Evolutionary conservation across 148 eudicot genomes (phyloP).

Genomic region (Euryodendron excelsum): DNA sequence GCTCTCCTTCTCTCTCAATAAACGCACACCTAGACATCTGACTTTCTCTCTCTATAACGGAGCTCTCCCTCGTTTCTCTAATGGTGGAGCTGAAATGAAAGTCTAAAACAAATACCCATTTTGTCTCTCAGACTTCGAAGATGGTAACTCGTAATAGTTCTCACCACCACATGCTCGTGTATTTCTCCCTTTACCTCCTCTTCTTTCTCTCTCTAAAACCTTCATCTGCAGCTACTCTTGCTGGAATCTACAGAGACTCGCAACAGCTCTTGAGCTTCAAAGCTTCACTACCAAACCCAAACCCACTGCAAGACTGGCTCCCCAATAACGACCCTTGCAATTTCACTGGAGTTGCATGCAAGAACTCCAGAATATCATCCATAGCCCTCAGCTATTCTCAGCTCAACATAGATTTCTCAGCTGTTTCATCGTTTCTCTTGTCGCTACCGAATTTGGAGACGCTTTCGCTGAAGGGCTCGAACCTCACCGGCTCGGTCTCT

Average conservation of each 20-base stretch:
- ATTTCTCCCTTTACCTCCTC: conserved; percentile 5
- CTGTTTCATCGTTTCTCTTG: conserved; percentile 39
- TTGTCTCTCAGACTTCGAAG: background rate
- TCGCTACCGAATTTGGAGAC: conserved; percentile 37
- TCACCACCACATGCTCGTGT: no score
- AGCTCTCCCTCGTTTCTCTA: conserved; percentile 8
- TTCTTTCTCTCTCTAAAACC: conserved; percentile 9
- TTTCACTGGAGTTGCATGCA: conserved; percentile 69
- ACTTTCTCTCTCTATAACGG: background rate
- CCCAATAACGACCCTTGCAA: conserved; percentile 45
- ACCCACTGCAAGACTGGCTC: conserved; percentile 52
- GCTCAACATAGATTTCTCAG: conserved; percentile 40
- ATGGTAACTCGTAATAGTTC: conserved; percentile 19
- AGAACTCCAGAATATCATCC: conserved; percentile 42
- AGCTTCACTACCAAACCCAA: conserved; percentile 46
- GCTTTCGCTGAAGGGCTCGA: conserved; percentile 39
- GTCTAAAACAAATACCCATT: conserved; percentile 7
- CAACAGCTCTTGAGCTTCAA: conserved; percentile 68
- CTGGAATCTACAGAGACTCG: conserved; percentile 30
- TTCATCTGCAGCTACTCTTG: conserved; percentile 7
- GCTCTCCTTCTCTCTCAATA: background rate
- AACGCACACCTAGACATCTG: background rate
- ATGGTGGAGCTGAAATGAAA: conserved; percentile 29
- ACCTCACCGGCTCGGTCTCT: conserved; percentile 51
- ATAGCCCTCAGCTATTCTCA: conserved; percentile 42